Conservation (phyloP, 1,139 yeast species). For the Groenewaldozyma auringiensis region DNA sequence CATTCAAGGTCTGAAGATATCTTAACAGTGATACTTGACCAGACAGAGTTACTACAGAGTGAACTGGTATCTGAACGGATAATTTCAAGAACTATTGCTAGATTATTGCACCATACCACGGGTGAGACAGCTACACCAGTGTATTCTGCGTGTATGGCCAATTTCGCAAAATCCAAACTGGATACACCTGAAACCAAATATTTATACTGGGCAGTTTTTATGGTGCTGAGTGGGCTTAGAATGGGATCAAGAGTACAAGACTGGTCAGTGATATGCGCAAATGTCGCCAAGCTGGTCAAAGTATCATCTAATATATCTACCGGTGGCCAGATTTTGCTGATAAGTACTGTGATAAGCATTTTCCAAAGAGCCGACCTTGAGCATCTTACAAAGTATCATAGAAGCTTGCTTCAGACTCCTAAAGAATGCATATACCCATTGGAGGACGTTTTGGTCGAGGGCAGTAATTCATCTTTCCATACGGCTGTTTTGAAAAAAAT, state of each 20-base stretch:
- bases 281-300: not conserved
- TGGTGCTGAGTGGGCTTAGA: constrained; percentile 30
- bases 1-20: constrained; percentile 63
- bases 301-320: not conserved
- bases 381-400: constrained; percentile 9
- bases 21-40: constrained; percentile 32
- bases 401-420: constrained; percentile 1
- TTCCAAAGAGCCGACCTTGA: not conserved
- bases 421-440: not conserved
- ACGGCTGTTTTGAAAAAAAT: not conserved
- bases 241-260: constrained; percentile 33
- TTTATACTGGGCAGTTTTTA: constrained; percentile 18
- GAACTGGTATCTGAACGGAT: constrained; percentile 15
- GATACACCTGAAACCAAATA: not conserved
- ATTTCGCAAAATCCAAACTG: constrained; percentile 11
- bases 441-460: not conserved
- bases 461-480: not conserved
- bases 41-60: constrained; percentile 7
- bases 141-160: constrained; percentile 24
- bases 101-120: constrained; percentile 56
- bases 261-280: not conserved
- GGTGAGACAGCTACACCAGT: constrained; percentile 43
- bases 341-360: not conserved
- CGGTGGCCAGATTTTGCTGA: constrained; percentile 8
- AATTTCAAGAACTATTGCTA: constrained; percentile 24